Conservation (phyloP, 768 basidiomycete genomes). For the Mycena chlorophos region DNA sequence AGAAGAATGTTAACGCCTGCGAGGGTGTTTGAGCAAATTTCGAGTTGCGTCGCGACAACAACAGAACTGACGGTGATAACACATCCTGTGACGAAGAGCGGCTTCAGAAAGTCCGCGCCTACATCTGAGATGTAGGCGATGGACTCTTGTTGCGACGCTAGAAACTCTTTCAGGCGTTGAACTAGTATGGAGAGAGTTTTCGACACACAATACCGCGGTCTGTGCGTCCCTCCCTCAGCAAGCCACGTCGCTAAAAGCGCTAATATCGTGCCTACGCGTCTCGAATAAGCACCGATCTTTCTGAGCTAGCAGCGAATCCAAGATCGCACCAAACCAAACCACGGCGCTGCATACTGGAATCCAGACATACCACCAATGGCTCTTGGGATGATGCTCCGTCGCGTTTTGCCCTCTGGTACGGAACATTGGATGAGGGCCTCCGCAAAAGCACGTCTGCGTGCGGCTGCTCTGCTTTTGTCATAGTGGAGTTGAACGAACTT, state of each 20-base stretch:
- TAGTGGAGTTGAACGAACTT: background rate
- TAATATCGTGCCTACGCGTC: conserved; percentile 53
- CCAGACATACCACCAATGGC: conserved; percentile 64
- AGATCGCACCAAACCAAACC: conserved; percentile 61
- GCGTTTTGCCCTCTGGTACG: background rate
- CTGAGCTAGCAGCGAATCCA: background rate
- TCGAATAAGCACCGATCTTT: background rate
- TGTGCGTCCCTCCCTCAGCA: conserved; percentile 45
- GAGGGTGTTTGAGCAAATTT: background rate
- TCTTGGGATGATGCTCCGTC: conserved; percentile 27
- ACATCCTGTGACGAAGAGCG: conserved; percentile 70
- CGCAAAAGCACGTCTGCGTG: background rate
- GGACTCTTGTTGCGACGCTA: conserved; percentile 50
- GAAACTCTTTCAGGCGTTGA: conserved; percentile 14
- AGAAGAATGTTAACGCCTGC: conserved; percentile 53
- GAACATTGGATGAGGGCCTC: background rate
- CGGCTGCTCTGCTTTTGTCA: background rate
- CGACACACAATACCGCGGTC: conserved; percentile 46
- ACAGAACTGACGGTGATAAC: conserved; percentile 45
- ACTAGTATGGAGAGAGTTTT: conserved; percentile 24
- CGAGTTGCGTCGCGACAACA: too few species aligned
- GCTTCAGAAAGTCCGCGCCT: conserved; percentile 72
- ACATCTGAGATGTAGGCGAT: conserved; percentile 80
- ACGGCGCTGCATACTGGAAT: conserved; percentile 60
- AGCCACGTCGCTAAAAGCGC: conserved; percentile 76